Conservation (phyloP, 768 basidiomycete species). For the Boletus rubroflammeus region DNA sequence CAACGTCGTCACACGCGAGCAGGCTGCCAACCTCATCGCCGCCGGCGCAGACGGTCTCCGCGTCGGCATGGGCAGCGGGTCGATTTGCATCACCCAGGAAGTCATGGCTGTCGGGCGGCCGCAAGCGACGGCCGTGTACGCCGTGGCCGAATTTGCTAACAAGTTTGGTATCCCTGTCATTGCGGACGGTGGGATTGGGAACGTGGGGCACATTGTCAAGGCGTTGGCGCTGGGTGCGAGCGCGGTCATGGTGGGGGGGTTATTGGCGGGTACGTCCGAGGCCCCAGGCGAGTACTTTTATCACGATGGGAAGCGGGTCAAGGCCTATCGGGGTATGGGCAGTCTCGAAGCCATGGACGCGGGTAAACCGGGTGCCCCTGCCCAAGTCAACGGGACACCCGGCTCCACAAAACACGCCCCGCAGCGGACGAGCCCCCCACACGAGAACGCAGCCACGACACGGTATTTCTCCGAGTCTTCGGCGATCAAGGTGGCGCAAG, state of each 20-base stretch:
- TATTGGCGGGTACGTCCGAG: conserved; percentile 94
- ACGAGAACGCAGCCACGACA: conserved; percentile 93
- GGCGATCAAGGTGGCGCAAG: conserved; percentile 93
- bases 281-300: conserved; percentile 99
- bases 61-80: conserved; percentile 97
- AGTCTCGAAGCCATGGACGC: conserved; percentile 92
- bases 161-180: conserved; percentile 96
- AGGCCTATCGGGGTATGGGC: conserved; percentile 99
- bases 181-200: conserved; percentile 93
- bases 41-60: conserved; percentile 96
- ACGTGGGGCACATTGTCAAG: conserved; percentile 98
- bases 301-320: conserved; percentile 98
- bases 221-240: conserved; percentile 90
- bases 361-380: conserved; percentile 42
- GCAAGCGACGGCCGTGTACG: conserved; percentile 97
- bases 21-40: conserved; percentile 88
- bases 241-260: conserved; percentile 98
- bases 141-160: conserved; percentile 88
- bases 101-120: conserved; percentile 99
- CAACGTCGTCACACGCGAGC: conserved; percentile 97
- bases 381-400: conserved; percentile 22
- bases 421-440: conserved; percentile 43
- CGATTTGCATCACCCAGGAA: conserved; percentile 99
- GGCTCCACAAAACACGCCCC: conserved; percentile 45
- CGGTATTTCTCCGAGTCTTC: conserved; percentile 60